Evolutionary conservation across 805 yeast species (phyloP).

Genomic region (Kazachstania taianensis): DNA sequence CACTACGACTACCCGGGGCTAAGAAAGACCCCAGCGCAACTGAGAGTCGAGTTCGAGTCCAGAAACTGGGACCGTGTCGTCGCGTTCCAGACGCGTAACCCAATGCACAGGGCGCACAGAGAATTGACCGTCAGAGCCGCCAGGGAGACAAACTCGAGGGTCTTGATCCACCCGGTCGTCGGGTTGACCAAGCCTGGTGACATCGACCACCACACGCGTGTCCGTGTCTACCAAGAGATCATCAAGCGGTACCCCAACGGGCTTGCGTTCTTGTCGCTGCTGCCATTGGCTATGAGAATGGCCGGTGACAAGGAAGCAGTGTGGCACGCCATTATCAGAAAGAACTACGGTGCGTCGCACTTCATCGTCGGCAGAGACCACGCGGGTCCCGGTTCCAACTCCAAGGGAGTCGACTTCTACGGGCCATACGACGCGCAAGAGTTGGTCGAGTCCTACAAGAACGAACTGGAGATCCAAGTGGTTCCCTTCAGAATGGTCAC

Average conservation of each 20-base stretch:
- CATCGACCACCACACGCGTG: conserved; percentile 95
- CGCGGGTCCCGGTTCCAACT: conserved; percentile 89
- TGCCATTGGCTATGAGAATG: conserved; percentile 98
- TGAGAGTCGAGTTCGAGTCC: conserved; percentile 70
- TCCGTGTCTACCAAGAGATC: conserved; percentile 85
- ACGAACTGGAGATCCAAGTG: conserved; percentile 77
- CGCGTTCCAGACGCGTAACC: conserved; percentile 96
- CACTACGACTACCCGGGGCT: conserved; percentile 86
- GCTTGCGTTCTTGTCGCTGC: conserved; percentile 76
- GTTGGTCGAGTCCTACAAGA: conserved; percentile 62
- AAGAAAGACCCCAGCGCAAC: conserved; percentile 84
- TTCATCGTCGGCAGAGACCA: conserved; percentile 97
- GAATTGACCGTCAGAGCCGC: conserved; percentile 95
- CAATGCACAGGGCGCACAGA: conserved; percentile 98
- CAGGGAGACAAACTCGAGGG: conserved; percentile 77
- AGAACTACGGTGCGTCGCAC: conserved; percentile 93
- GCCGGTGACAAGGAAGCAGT: conserved; percentile 98
- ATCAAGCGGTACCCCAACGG: conserved; percentile 91
- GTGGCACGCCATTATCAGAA: conserved; percentile 96
- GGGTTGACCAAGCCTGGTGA: conserved; percentile 97
- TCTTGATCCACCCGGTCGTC: conserved; percentile 91
- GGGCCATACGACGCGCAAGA: conserved; percentile 97
- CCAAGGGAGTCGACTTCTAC: conserved; percentile 86
- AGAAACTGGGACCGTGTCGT: conserved; percentile 84
- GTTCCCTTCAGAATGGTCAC: conserved; percentile 97